A percentile compares a stretch with the other conserved stretches of the same genome.
Conservation (phyloP, 768 basidiomycete genomes). For the Cystobasidium ongulense region DNA sequence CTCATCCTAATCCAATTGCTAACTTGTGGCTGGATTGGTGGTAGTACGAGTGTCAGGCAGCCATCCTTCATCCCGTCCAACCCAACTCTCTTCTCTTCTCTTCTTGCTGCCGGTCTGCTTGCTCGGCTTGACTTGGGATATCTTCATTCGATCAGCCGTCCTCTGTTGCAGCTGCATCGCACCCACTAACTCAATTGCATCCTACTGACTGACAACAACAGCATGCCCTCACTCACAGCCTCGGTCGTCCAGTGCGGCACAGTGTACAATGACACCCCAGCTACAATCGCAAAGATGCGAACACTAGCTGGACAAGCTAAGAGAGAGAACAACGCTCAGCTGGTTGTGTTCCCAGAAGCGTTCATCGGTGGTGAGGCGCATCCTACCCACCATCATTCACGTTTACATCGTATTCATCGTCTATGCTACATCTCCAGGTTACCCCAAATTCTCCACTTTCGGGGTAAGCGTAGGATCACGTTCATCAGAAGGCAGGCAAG, state of each 20-base stretch:
- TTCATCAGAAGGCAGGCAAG: conserved; percentile 22
- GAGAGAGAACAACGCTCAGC: conserved; percentile 5
- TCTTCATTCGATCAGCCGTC: no score
- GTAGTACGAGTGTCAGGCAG: no score
- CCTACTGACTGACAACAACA: not conserved
- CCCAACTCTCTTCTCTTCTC: not conserved
- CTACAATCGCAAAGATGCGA: conserved; percentile 22
- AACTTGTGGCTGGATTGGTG: no score
- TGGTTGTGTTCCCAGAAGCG: conserved; percentile 33
- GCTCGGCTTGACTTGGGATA: not conserved
- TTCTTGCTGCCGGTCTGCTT: not conserved
- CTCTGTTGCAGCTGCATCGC: no score
- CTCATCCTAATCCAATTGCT: no score
- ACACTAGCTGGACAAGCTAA: conserved; percentile 5
- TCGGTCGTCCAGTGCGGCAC: conserved; percentile 27
- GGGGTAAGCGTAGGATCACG: conserved; percentile 25
- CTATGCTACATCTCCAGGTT: conserved; percentile 6
- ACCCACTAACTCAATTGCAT: not conserved
- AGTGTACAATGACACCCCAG: conserved; percentile 6
- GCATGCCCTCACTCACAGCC: conserved; percentile 4
- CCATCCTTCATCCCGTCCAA: not conserved
- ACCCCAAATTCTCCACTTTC: conserved; percentile 34
- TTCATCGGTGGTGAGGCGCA: conserved; percentile 25
- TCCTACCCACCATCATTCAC: no score
- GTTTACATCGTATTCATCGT: no score